Conservation (phyloP, 1,284 basidiomycete species). For the Neonothopanus nambi region DNA sequence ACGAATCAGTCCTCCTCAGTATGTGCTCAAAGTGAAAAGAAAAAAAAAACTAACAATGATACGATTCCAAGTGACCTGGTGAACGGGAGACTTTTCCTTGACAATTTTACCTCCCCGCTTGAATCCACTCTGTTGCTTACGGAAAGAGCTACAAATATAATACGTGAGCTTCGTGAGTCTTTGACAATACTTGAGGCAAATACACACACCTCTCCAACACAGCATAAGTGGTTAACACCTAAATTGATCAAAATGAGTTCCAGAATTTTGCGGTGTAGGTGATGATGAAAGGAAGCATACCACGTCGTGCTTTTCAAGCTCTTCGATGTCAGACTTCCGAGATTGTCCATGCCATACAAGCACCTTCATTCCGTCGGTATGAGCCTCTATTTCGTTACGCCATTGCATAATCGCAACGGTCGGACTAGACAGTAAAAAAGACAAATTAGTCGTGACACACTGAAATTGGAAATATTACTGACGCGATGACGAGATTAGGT, state of each 20-base stretch:
- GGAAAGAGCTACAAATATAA: conserved; percentile 65
- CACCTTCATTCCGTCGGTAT: conserved; percentile 79
- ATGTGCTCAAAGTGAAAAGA: too few relatives aligned
- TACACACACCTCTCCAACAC: conserved; percentile 68
- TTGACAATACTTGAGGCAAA: background rate
- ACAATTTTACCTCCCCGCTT: conserved; percentile 83
- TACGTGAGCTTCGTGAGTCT: background rate
- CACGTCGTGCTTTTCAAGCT: conserved; percentile 86
- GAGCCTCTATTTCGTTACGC: conserved; percentile 90
- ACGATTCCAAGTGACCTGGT: conserved; percentile 86
- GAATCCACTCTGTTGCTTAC: conserved; percentile 92
- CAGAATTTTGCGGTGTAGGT: background rate
- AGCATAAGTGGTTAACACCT: conserved; percentile 78
- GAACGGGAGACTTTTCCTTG: conserved; percentile 88
- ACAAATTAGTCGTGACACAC: conserved; percentile 6
- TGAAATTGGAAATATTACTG: conserved; percentile 31
- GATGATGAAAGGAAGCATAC: conserved; percentile 40
- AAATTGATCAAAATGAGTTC: conserved; percentile 12
- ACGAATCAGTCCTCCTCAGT: conserved; percentile 1
- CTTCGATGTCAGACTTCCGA: conserved; percentile 60
- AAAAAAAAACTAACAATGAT: conserved; percentile 52
- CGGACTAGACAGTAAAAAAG: conserved; percentile 57
- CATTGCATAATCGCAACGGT: conserved; percentile 99
- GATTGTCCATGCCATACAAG: conserved; percentile 91
- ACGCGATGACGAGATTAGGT: conserved; percentile 93